Percentiles rank a stretch among this genome's conserved stretches.
Conservation (phyloP, 1,139 yeast genomes). For the Taiozyma sp. region DNA sequence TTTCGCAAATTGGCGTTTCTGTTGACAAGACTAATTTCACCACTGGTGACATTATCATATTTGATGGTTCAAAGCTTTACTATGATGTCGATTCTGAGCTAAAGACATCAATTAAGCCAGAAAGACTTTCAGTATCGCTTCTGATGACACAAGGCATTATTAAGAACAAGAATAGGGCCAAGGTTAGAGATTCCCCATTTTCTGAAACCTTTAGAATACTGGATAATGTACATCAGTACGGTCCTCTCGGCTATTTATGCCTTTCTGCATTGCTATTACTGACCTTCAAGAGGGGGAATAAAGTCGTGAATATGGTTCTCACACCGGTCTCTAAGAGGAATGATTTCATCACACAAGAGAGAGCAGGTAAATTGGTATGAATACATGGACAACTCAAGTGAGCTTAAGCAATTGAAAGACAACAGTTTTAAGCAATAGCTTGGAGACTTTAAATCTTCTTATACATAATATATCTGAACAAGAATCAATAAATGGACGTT, state of each 20-base stretch:
- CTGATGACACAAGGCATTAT: constrained; percentile 7
- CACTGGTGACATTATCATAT: constrained; percentile 43
- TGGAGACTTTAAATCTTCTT: too few relatives aligned
- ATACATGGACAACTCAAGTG: neutral
- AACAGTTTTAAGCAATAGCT: too few relatives aligned
- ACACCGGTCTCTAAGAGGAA: neutral
- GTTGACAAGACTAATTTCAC: constrained; percentile 31
- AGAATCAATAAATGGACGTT: too few relatives aligned
- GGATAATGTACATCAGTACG: constrained; percentile 42
- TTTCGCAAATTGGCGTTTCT: constrained; percentile 39
- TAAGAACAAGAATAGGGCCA: constrained; percentile 6
- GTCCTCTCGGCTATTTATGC: constrained; percentile 39
- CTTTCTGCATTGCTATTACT: neutral
- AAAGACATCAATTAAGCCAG: constrained; percentile 2
- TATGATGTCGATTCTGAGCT: constrained; percentile 29
- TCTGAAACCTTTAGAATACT: constrained; percentile 34
- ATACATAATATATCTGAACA: too few relatives aligned
- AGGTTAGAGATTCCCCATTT: constrained; percentile 43
- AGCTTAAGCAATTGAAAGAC: too few relatives aligned
- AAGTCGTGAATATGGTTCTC: neutral
- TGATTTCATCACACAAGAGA: neutral
- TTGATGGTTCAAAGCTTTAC: constrained; percentile 30
- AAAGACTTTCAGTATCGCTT: constrained; percentile 5
- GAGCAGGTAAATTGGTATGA: neutral
- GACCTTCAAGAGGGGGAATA: neutral